Base-by-base conservation (phyloP, 2,329 filamentous ascomycete genomes). In the Helotiales sp. region DNA sequence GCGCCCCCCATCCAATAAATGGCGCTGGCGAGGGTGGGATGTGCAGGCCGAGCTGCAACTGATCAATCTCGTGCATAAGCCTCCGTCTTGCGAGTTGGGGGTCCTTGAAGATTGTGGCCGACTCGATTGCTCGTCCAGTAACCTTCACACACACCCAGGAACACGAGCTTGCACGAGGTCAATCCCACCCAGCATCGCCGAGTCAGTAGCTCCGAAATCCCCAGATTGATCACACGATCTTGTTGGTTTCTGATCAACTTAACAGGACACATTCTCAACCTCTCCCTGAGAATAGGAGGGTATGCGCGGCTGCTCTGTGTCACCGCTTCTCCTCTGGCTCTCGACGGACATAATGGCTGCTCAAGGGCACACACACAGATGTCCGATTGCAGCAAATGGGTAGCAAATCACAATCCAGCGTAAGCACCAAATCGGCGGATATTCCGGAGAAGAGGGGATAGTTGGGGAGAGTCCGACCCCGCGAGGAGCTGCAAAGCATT, bases 41-140 rank as follows among this genome's bases (percentile, higher is more conserved):
- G 56, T 54, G 55, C 52, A 55, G 52, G 52, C 44, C 52, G 51
- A 55, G 50, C 31, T 27, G 25, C 38, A 36, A 54, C 57, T 47
- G 48, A 33, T 58, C 51, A 55, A 48, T 55, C 38, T 40, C 48
- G 52, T 58, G 59, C 59, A 58, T 47, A 42, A 49, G 49, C 55
- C 51, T 54, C 36, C 24, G 30, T 44, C 54, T 52, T 50, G 48
- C 59, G 46, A 57, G 42, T 51, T 61, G 59, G 59, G 56, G 59
- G 59, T 59, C 54, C 42, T 54, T 38, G 49, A 44, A 24, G 40
- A 27, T 31, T 15, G 25, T 48, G 27, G 25, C 34, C 33, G 22
- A 40, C 29, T 52, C 27, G 34, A 19, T n/a, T n/a, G n/a, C n/a
- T n/a, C n/a, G n/a, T 48, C 52, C 52, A 31, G 52, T 22, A 25